Conservation (phyloP, 129 eudicot genomes). For the Cynara cardunculus region DNA sequence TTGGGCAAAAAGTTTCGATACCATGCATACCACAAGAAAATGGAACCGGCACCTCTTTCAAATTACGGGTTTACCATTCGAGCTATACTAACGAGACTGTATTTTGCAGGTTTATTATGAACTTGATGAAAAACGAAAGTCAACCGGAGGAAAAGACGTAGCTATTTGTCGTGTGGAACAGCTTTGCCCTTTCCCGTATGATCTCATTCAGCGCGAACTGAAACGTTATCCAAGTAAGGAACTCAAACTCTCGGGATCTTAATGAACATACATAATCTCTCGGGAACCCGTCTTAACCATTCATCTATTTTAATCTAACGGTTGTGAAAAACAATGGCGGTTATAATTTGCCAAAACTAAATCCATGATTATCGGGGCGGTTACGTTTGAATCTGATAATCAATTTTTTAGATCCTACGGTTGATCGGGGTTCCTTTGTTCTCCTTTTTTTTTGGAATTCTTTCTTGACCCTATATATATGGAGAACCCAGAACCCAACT, state of each 20-base stretch:
- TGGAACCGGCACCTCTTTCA: neutral
- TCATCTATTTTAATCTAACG: too few relatives aligned
- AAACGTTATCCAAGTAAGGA: slow-evolving; percentile 91
- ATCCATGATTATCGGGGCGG: too few relatives aligned
- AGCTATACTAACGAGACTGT: neutral
- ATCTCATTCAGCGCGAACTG: slow-evolving; percentile 87
- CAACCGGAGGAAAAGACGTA: slow-evolving; percentile 49
- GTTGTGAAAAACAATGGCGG: too few relatives aligned
- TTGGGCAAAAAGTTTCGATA: neutral
- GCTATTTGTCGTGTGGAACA: slow-evolving; percentile 96
- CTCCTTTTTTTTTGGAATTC: too few relatives aligned
- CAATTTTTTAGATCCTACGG: too few relatives aligned
- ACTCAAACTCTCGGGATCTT: neutral
- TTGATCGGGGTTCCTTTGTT: too few relatives aligned
- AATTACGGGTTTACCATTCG: neutral
- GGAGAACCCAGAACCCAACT: too few relatives aligned
- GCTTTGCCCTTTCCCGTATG: slow-evolving; percentile 96
- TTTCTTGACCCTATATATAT: too few relatives aligned
- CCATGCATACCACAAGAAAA: neutral
- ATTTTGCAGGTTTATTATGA: slow-evolving; percentile 76
- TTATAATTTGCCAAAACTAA: too few relatives aligned
- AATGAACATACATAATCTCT: too few relatives aligned
- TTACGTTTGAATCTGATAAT: too few relatives aligned
- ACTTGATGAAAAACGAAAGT: slow-evolving; percentile 79
- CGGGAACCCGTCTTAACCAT: too few relatives aligned